phyloP scores from a whole-genome alignment of 306 rosid species.

The Luffa aegyptiaca region DNA sequence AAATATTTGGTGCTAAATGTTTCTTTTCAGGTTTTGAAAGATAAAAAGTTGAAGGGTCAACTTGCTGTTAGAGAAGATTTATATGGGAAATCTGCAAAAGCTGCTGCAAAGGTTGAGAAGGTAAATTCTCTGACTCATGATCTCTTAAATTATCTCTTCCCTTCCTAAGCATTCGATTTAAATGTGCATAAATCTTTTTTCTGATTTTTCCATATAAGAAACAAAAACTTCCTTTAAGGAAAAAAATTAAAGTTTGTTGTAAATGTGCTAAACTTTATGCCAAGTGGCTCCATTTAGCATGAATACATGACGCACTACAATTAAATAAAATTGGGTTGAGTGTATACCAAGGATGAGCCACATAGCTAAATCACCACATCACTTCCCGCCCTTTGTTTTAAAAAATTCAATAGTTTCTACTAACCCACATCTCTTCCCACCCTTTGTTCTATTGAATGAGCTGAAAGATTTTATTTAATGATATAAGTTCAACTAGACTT shows the following conservation, averaged over 20 bases:
- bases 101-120: constrained; percentile 75
- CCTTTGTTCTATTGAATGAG: neutral
- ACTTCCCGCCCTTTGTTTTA: too few species aligned
- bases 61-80: constrained; percentile 48
- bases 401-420: neutral
- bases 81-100: constrained; percentile 56
- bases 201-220: neutral
- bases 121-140: constrained; percentile 20
- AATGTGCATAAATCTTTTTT: neutral
- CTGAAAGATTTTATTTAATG: constrained; percentile 2
- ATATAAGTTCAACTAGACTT: neutral
- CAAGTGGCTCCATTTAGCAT: neutral
- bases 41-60: constrained; percentile 70
- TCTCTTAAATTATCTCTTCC: neutral
- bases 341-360: too few species aligned
- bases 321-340: neutral
- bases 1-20: neutral
- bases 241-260: too few species aligned
- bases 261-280: too few species aligned
- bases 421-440: neutral
- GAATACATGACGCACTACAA: neutral
- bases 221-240: neutral
- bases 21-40: constrained; percentile 43
- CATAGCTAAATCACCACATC: neutral
- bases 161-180: neutral